These are phyloP conservation scores for Umbellularia californica DNA, from an alignment of 164 flowering plant genomes.

Conservation along the genomic window DNA sequence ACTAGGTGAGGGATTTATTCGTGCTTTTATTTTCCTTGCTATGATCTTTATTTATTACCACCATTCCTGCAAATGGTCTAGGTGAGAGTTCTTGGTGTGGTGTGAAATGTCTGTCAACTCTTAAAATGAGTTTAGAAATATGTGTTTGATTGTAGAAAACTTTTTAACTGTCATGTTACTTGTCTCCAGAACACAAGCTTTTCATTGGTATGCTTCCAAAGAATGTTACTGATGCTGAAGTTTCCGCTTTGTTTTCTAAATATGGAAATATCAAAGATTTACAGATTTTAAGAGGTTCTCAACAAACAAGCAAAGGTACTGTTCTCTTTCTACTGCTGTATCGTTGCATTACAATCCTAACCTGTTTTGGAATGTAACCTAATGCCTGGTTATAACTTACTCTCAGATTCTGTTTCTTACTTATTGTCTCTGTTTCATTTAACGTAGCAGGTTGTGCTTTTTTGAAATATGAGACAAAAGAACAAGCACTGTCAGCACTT, in stretches of 20 bases:
- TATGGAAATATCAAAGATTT: conserved; percentile 85
- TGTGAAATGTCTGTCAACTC: neutral
- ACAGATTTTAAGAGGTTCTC: conserved; percentile 91
- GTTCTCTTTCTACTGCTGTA: conserved; percentile 3
- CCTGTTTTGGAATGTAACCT: neutral
- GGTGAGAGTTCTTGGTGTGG: neutral
- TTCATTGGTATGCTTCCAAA: conserved; percentile 99
- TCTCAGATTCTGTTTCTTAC: neutral
- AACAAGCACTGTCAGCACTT: conserved; percentile 87
- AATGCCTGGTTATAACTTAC: neutral
- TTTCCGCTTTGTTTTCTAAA: conserved; percentile 65
- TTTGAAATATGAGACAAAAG: conserved; percentile 93
- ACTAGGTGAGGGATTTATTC: conserved; percentile 51
- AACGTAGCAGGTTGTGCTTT: conserved; percentile 81
- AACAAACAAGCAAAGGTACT: conserved; percentile 92
- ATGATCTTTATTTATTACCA: neutral
- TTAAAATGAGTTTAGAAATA: neutral
- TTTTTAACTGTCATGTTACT: conserved; percentile 2
- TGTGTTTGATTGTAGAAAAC: neutral
- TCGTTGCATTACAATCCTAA: neutral
- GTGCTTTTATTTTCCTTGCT: neutral
- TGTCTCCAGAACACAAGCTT: conserved; percentile 81
- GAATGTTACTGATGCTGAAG: conserved; percentile 84
- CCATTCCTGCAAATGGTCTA: neutral
- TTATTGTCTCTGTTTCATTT: neutral